phyloP scores from a whole-genome alignment of 345 rosid species.

The Euphorbia peplus region DNA sequence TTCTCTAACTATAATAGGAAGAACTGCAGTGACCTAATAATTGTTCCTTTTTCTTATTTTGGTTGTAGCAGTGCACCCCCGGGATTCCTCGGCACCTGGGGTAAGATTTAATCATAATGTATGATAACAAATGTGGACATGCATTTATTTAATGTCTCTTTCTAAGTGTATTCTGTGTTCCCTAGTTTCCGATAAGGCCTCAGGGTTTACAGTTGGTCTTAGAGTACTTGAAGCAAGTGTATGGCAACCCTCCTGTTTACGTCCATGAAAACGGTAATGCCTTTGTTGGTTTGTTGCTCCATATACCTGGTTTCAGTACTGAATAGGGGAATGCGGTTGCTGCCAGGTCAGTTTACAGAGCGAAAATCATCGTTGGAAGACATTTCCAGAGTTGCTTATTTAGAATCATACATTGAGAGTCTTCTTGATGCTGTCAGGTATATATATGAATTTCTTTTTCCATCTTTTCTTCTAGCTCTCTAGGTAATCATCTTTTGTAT shows the following conservation, averaged over 20 bases:
- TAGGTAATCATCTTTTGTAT: too few relatives aligned
- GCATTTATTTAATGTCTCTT: neutral
- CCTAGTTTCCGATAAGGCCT: constrained; percentile 36
- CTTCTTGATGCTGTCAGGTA: constrained; percentile 51
- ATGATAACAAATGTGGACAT: neutral
- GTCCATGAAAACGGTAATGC: constrained; percentile 46
- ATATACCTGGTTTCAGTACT: too few relatives aligned
- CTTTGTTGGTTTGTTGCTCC: neutral
- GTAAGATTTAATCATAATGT: neutral
- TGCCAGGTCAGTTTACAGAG: constrained; percentile 40
- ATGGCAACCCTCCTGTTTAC: constrained; percentile 39
- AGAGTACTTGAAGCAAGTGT: constrained; percentile 33
- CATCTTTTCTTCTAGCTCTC: neutral
- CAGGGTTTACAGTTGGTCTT: constrained; percentile 31
- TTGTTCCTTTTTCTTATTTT: neutral
- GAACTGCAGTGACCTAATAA: neutral
- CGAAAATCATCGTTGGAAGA: constrained; percentile 45
- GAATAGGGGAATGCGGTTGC: neutral
- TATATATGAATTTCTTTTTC: neutral
- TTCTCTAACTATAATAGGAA: neutral
- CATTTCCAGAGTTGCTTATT: constrained; percentile 36
- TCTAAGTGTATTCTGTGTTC: neutral
- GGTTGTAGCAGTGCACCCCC: neutral
- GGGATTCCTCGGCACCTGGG: neutral
- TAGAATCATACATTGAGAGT: constrained; percentile 43